phyloP scores from a whole-genome alignment of 139 green algal genomes.

The Coccomyxa sp. region DNA sequence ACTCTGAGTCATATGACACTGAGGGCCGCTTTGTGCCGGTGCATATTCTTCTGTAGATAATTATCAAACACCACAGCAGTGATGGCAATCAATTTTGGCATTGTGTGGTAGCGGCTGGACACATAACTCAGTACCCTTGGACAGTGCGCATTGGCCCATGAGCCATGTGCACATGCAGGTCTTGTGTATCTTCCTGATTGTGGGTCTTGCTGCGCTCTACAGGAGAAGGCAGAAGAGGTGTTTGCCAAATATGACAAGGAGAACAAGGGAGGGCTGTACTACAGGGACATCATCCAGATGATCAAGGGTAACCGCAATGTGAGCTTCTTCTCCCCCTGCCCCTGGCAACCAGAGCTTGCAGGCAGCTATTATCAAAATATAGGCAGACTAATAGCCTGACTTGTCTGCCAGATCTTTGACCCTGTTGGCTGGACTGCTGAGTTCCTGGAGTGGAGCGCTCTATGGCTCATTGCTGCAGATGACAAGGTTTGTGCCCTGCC shows the following conservation, averaged over 20 bases:
- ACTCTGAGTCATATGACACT: slow-evolving; percentile 56
- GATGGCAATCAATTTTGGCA: neutral
- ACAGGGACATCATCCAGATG: slow-evolving; percentile 48
- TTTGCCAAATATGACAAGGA: slow-evolving; percentile 52
- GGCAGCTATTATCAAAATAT: neutral
- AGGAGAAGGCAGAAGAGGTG: slow-evolving; percentile 23
- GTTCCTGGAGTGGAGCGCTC: slow-evolving; percentile 41
- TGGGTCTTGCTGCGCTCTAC: slow-evolving; percentile 3
- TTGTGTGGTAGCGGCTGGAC: neutral
- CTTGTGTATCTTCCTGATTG: slow-evolving; percentile 11
- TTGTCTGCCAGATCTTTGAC: slow-evolving; percentile 5
- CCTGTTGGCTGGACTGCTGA: slow-evolving; percentile 32
- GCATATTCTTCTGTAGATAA: slow-evolving; percentile 25
- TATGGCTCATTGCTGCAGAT: slow-evolving; percentile 8
- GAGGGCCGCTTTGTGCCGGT: slow-evolving; percentile 66
- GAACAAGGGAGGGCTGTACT: slow-evolving; percentile 50
- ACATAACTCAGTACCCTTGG: neutral
- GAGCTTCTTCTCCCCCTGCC: slow-evolving; percentile 13
- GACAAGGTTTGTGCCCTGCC: neutral
- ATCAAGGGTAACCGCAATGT: slow-evolving; percentile 27
- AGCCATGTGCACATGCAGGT: neutral
- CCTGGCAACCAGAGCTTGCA: neutral
- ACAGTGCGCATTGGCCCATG: neutral
- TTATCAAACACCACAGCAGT: neutral
- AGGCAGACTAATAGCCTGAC: neutral